Base-by-base conservation (phyloP, 139 green algal species). In the Chloropicon primus region DNA sequence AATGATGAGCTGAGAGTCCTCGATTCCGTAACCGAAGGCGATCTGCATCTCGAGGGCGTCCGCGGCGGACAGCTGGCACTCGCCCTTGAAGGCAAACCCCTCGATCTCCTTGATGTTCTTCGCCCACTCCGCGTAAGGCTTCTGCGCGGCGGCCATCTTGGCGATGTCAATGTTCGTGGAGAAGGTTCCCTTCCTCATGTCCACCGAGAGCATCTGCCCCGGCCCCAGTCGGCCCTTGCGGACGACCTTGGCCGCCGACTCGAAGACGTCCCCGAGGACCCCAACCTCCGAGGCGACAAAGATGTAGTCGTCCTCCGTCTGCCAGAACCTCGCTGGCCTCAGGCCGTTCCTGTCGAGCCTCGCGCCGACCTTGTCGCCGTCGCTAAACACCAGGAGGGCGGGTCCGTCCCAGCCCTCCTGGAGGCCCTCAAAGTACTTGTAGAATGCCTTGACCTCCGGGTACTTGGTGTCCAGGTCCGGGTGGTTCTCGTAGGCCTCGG, bases 401-500 rank as follows among this genome's bases (percentile, higher is more conserved):
- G 95, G 95, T 27, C 95, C 95, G 79, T 99, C 95, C 95, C 95
- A 99, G 72, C 94, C 93, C 86, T 99, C 95, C 86, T 98, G 96
- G 80, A 98, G 88, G 28, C 94, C 94, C 85, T 97, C 93, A 74
- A 91, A 98, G 86, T 92, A 99, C 87, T 98, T 91, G 79, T 98
- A 90, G 78, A 91, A 89, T 53, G 82, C 74, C 74, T 25, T n/a
- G n/a, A 89, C 90, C 82, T 98, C 91, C 22, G 95, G 93, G 86
- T 97, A 97, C 84, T 96, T 92, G 72, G 79, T 87, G 41, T 85
- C 29, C n/a, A 96, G 83, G 53, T 91, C 90, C 17, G 92, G 92
- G 82, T 96, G 90, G 84, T 96, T 95, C 73, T 86, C 79, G 85
- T 95, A 97, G 0, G 93, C 93, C 87, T 98, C 93, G 1, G 93